Conservation (phyloP, 2,329 filamentous ascomycete species). For the Sporothrix luriei region DNA sequence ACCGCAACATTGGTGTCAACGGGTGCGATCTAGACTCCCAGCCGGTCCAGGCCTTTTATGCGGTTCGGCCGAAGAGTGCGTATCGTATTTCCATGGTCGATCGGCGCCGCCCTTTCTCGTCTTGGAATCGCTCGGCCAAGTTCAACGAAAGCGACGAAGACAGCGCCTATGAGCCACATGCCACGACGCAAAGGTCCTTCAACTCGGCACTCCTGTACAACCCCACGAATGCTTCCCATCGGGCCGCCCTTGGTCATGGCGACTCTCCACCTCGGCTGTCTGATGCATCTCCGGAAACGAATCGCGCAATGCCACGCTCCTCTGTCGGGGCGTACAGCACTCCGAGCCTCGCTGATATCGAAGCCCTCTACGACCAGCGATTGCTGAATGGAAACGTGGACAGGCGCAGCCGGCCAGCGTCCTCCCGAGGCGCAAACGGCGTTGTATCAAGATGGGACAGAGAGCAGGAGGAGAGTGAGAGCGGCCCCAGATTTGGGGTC, state of each 20-base stretch:
- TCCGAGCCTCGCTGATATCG: slow-evolving; percentile 4
- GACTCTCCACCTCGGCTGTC: not conserved
- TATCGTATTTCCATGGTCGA: not conserved
- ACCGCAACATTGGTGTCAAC: slow-evolving; percentile 57
- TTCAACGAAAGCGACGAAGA: slow-evolving; percentile 13
- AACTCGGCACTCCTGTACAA: slow-evolving; percentile 33
- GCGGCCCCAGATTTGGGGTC: slow-evolving; percentile 2
- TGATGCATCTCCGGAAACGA: not conserved
- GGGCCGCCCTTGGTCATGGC: not conserved
- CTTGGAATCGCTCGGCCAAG: not conserved
- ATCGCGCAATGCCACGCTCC: not conserved
- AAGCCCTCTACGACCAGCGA: not conserved
- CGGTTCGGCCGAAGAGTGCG: slow-evolving; percentile 29
- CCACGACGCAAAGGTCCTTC: slow-evolving; percentile 34
- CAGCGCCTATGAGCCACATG: slow-evolving; percentile 25
- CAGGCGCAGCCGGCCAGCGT: not conserved
- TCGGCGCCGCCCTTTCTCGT: slow-evolving; percentile 23
- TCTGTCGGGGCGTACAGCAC: not conserved
- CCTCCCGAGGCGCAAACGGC: not conserved
- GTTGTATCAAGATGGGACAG: not conserved
- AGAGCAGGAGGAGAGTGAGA: not conserved
- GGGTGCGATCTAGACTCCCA: slow-evolving; percentile 42
- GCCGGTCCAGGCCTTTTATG: slow-evolving; percentile 46
- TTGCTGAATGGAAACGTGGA: not conserved
- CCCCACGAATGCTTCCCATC: slow-evolving; percentile 35